Base-by-base conservation (phyloP, 176 grass and related monocot genomes). In the Zea luxurians region DNA sequence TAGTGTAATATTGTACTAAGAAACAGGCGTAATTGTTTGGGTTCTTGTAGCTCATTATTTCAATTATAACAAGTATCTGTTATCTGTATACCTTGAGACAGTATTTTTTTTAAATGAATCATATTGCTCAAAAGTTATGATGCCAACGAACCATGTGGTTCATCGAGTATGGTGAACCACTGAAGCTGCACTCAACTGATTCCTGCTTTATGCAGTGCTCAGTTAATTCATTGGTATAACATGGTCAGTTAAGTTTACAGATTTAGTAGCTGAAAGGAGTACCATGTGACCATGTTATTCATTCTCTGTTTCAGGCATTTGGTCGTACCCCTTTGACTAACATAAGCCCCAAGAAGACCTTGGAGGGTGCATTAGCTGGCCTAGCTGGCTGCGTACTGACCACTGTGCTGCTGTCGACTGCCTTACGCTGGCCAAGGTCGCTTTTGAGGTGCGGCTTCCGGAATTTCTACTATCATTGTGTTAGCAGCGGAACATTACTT, bases 261-360 rank as follows among this genome's bases (percentile, higher is more conserved):
- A 27, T 27, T 27, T 27, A 27, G 27, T 27, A 27, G 27, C 27
- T 27, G 27, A 27, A 27, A 27, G 27, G 27, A 27, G 27, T 27
- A 27, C 27, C 27, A 27, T 27, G 27, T 27, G 27, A 27, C 27
- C 27, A 27, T 45, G 13, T 37, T 85, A 79, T 86, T 69, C 46
- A 8, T 71, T 61, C 71, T 84, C 48, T 43, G 21, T 87, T 91
- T 71, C 86, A 99, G 96, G 82, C 92, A 80, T 99, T 96, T 91
- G 96, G 90, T 2, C 90, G 82, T 44, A 99, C 90, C 15, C 96
- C 92, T 68, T 88, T 99, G 77, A 99, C 92, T 64, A 79, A 73
- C 61, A 88, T 99, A 90, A 99, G 96, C 84, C 96, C 92, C 55
- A 96, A 96, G 81, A 99, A 99, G 84, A 99, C 90, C 37, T 85